Evolutionary conservation across 1,284 basidiomycete species (phyloP).

Genomic region (Sporisorium sorghi): DNA sequence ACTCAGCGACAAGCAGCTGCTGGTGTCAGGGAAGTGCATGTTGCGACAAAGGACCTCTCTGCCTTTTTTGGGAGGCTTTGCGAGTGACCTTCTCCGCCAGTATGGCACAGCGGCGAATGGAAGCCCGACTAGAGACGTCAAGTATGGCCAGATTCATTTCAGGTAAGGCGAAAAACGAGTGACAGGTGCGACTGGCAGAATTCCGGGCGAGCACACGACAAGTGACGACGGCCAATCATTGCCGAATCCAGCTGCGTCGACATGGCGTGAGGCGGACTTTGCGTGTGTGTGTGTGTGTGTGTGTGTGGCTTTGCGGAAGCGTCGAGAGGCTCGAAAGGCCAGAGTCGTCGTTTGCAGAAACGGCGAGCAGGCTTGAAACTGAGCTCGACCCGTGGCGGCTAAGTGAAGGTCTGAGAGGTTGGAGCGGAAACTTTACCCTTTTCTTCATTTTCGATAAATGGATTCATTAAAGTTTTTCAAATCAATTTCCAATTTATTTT

Average conservation of each 20-base stretch:
- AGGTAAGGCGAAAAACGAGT: not conserved
- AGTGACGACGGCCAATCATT: not conserved
- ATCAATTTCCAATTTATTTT: not conserved
- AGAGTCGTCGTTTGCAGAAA: conserved; percentile 14
- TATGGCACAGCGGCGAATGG: not conserved
- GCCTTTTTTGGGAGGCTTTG: not conserved
- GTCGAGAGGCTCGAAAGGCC: conserved; percentile 11
- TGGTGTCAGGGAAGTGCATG: conserved; percentile 5
- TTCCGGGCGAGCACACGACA: not conserved
- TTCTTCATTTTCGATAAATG: not conserved
- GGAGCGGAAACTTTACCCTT: conserved; percentile 12
- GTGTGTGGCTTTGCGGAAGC: conserved; percentile 15
- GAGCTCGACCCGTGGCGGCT: conserved; percentile 4
- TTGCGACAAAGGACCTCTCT: conserved; percentile 1
- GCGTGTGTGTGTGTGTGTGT: too few species aligned
- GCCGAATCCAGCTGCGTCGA: not conserved
- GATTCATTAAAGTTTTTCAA: not conserved
- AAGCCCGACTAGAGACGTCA: not conserved
- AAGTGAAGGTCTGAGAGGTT: too few species aligned
- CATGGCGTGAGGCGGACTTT: conserved; percentile 4
- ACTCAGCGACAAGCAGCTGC: conserved; percentile 5
- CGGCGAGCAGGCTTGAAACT: conserved; percentile 1
- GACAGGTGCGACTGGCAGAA: not conserved
- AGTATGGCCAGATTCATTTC: not conserved
- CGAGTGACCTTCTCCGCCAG: not conserved